phyloP scores from a whole-genome alignment of 805 yeast species.

The Metschnikowia aberdeeniae region DNA sequence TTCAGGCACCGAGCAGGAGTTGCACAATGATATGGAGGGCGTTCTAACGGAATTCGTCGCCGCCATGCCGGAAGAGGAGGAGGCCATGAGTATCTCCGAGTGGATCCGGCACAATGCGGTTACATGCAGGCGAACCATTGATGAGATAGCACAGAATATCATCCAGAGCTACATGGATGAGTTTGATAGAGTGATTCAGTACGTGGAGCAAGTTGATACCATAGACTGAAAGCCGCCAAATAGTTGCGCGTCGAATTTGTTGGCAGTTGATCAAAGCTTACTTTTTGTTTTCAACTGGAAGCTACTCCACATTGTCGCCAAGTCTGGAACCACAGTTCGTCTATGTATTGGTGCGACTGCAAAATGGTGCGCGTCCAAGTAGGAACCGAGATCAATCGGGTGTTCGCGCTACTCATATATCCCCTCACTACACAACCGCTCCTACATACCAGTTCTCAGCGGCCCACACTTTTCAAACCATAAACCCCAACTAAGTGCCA shows the following conservation, averaged over 20 bases:
- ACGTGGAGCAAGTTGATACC: conserved; percentile 29
- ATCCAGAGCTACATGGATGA: conserved; percentile 45
- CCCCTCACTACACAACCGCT: conserved; percentile 1
- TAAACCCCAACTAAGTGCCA: no score
- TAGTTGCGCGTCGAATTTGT: no score
- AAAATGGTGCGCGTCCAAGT: conserved; percentile 1
- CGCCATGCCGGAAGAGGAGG: conserved; percentile 65
- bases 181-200: conserved; percentile 46
- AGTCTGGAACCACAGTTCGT: no score
- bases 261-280: no score
- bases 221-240: conserved; percentile 7
- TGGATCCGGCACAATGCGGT: conserved; percentile 61
- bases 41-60: conserved; percentile 58
- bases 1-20: conserved; percentile 34
- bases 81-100: conserved; percentile 63
- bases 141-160: conserved; percentile 45
- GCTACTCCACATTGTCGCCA: no score
- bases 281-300: no score
- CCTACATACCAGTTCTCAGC: not conserved
- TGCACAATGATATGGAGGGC: conserved; percentile 65
- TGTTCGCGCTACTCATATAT: conserved; percentile 1
- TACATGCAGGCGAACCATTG: conserved; percentile 48
- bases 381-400: not conserved
- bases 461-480: no score
- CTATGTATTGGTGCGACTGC: conserved; percentile 1